These are phyloP conservation scores for Camellia sinensis DNA, from an alignment of 148 eudicot genomes.

Conservation along the genomic window DNA sequence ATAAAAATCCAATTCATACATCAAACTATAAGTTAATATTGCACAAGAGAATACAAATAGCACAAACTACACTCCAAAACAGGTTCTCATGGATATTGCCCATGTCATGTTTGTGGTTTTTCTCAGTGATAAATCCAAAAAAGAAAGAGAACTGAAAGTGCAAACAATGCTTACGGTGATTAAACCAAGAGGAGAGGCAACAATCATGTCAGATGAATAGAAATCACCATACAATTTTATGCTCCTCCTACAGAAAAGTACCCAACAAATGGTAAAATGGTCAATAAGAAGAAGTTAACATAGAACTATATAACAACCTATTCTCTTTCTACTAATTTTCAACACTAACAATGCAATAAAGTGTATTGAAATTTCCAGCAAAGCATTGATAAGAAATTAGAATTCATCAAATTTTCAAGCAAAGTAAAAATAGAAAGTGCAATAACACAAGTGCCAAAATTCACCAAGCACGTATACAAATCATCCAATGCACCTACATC, in stretches of 20 bases:
- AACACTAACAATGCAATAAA: not conserved
- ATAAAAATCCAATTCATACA: not conserved
- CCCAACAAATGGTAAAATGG: not conserved
- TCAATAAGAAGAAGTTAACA: not conserved
- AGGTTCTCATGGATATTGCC: not conserved
- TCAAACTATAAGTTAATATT: not conserved
- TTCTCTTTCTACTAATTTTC: not conserved
- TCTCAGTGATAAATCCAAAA: not conserved
- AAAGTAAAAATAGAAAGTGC: not conserved
- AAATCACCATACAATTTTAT: slow-evolving; percentile 76
- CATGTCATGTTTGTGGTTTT: slow-evolving; percentile 1
- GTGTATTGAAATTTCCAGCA: not conserved
- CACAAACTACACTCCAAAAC: not conserved
- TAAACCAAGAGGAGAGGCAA: slow-evolving; percentile 93
- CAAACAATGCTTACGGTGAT: slow-evolving; percentile 56
- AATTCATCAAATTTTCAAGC: not conserved
- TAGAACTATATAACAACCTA: not conserved
- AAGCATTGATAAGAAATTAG: not conserved
- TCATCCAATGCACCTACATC: not conserved
- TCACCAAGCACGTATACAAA: not conserved
- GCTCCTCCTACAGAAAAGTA: slow-evolving; percentile 50
- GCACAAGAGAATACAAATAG: not conserved
- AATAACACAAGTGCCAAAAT: not conserved
- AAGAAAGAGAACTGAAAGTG: not conserved
- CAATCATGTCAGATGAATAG: slow-evolving; percentile 78